Evolutionary conservation across 768 basidiomycete genomes (phyloP), one percentile per base, ranked within the genome.

Genomic region (Boletus pseudopeckii): DNA sequence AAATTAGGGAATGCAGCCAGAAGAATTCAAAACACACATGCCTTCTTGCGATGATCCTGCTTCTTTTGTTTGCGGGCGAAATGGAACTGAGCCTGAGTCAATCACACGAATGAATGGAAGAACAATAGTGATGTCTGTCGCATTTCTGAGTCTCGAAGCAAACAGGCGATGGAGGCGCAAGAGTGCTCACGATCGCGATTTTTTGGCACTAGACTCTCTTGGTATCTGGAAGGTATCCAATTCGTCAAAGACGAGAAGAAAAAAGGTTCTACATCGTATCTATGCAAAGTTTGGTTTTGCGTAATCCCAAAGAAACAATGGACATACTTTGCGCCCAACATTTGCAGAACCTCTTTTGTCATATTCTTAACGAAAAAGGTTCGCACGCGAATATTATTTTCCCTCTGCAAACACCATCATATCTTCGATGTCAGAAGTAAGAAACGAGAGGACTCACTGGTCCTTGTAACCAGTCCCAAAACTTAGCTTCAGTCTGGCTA

Each of bases 211-310:
- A 76, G 52, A 45, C 74, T 77, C 58, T 84, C 83, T 56, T 83
- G 79, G 48, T 80, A 87, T 50, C 83, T 77, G 1, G 82, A 81
- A 2, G 85, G 85, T 56, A 85, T 87, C 83, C 83, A 84, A 54
- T 81, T 84, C 3, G 82, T 63, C 2, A 82, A 80, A 1, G 82
- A 84, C 0, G 82, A 80, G 63, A 84, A 85, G 61, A 80, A 85
- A 64, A 85, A 84, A 0, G 84, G 84, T 56, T 85, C 84, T 52
- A 85, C 72, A 40, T 72, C 71, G 51, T 80, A 82, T 62, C 83
- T 73, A 20, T 13, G 13, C 41, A 30, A 30, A 1, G 43, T 42
- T 44, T 33, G 24, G 1, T 43, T 5, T 37, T n/a, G 30, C 4
- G 3, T 14, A 18, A 39, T 15, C 18, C 5, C 11, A 30, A 32